Percentiles rank a stretch among this genome's conserved stretches.
These are phyloP conservation scores for Tanacetum coccineum DNA, from an alignment of 129 eudicot genomes.

Conservation along the genomic window DNA sequence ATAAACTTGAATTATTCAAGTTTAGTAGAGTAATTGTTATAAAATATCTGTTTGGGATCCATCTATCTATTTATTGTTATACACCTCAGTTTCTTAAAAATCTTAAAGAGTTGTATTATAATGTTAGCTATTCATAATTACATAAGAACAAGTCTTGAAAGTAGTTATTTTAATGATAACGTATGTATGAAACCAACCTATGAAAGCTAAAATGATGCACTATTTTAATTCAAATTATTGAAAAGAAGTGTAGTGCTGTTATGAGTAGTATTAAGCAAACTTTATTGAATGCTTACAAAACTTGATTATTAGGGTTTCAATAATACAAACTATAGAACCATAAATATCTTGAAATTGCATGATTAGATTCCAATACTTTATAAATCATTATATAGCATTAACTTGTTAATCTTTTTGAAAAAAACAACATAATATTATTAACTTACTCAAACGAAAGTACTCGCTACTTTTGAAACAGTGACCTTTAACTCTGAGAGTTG, in stretches of 20 bases:
- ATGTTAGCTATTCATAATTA: neutral
- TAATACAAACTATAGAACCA: constrained; percentile 23
- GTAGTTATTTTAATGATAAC: neutral
- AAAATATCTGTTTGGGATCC: no score
- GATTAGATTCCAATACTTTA: constrained; percentile 4
- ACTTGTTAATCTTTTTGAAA: neutral
- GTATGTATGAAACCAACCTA: neutral
- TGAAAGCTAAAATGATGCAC: neutral
- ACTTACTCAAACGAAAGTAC: no score
- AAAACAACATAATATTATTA: neutral
- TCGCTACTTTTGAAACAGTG: no score
- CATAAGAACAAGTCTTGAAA: neutral
- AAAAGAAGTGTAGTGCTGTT: constrained; percentile 1
- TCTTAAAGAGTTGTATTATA: neutral
- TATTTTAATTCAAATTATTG: constrained; percentile 1
- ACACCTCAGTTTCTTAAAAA: neutral
- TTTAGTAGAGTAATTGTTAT: no score
- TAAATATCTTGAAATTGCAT: neutral
- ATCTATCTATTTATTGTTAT: neutral
- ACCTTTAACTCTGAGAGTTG: no score
- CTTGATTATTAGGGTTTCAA: constrained; percentile 26
- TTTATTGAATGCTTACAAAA: constrained; percentile 22
- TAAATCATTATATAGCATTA: neutral
- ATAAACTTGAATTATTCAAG: neutral
- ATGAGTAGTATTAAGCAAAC: constrained; percentile 14